Base-by-base conservation (phyloP, 139 green algal species). In the Monoraphidium neglectum region DNA sequence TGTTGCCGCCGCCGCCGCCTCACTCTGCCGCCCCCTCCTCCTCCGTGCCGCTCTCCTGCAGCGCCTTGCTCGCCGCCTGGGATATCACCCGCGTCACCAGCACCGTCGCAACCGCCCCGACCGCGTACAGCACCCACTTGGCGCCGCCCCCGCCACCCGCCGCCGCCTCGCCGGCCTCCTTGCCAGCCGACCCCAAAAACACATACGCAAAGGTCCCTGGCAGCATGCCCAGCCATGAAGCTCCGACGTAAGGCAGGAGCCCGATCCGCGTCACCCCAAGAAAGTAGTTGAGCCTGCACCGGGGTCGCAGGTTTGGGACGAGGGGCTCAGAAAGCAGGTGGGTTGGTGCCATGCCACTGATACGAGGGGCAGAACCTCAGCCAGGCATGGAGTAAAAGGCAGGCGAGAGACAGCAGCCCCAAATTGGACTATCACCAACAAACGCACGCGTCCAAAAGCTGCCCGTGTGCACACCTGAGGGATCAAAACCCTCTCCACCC, bases 171-270 rank as follows among this genome's bases (percentile, higher is more conserved):
- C 84, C 77, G 1, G 90, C 87, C 21, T 86, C 88, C 23, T 72
- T 78, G 1, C 91, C 87, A 4, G 84, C 80, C 0, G 73, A 84
- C 0, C 92, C 92, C 1, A 94, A 61, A 47, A 84, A 88, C 38
- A 96, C 92, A 71, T 94, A 97, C 1, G 92, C 92, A 66, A 94
- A 87, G 0, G 91, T 94, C 59, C 82, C 91, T 8, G 93, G 93
- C 69, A 97, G 78, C 87, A 95, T 95, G 26, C 93, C 92, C 3
- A 70, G 53, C 92, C 93, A 96, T 0, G 91, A 94, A 18, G 90
- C 91, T 5, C 28, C 53, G 13, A 92, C 77, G 78, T 94, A 97
- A 5, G 86, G 33, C 16, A 40, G 23, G 28, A 94, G 21, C 26
- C 56, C 56, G 56, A 63, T 63, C 12, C 56, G 56, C 56, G 56